These are phyloP conservation scores for Chaetomium tenue DNA, from an alignment of 495 filamentous ascomycete genomes.

Conservation along the genomic window DNA sequence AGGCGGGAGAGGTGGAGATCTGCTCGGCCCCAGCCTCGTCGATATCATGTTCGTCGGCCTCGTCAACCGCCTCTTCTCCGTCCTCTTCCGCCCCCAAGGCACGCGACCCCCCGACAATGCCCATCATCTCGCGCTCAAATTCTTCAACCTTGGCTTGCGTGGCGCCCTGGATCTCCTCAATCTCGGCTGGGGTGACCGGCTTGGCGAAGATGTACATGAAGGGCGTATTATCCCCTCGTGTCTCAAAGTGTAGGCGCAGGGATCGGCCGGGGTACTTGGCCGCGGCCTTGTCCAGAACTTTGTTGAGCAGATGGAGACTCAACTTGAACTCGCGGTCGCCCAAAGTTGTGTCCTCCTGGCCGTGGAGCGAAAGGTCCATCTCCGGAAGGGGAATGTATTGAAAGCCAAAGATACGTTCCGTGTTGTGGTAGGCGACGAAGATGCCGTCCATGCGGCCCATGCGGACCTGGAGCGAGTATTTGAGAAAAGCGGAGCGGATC, in stretches of 20 bases:
- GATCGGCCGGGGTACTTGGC: conserved; percentile 69
- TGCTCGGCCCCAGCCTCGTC: conserved; percentile 34
- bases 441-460: conserved; percentile 99
- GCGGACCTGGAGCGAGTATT: conserved; percentile 93
- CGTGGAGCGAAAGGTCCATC: conserved; percentile 85
- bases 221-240: conserved; percentile 53
- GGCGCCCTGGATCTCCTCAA: conserved; percentile 68
- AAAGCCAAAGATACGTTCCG: conserved; percentile 93
- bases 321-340: conserved; percentile 87
- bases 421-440: conserved; percentile 97
- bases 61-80: conserved; percentile 10
- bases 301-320: conserved; percentile 74
- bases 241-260: conserved; percentile 84
- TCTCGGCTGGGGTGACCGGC: conserved; percentile 70
- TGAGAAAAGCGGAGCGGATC: conserved; percentile 91
- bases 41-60: conserved; percentile 20
- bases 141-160: conserved; percentile 60
- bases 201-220: conserved; percentile 90
- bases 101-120: conserved; percentile 32
- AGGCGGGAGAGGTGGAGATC: conserved; percentile 36
- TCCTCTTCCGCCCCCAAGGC: conserved; percentile 11
- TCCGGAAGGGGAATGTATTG: conserved; percentile 85
- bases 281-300: conserved; percentile 70
- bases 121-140: conserved; percentile 64
- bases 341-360: conserved; percentile 58